These are phyloP conservation scores for Camellia sinensis DNA, from an alignment of 148 eudicot species.

Conservation along the genomic window DNA sequence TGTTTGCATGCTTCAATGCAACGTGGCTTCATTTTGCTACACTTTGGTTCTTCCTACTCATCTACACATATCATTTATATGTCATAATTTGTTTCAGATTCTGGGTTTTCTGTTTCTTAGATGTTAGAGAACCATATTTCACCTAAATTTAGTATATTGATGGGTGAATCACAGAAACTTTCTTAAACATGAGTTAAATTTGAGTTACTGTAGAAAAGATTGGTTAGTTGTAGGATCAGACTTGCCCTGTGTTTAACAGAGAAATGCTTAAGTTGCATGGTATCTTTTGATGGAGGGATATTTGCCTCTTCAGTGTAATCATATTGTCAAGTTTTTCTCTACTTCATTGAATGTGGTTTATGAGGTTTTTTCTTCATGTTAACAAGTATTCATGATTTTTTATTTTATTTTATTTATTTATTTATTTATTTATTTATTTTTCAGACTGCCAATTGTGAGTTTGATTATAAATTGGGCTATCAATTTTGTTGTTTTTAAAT, in stretches of 20 bases:
- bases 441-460: no score
- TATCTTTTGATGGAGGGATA: not conserved
- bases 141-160: not conserved
- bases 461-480: no score
- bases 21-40: not conserved
- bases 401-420: no score
- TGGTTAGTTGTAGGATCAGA: not conserved
- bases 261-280: constrained; percentile 3
- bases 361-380: not conserved
- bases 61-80: no score
- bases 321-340: not conserved
- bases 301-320: not conserved
- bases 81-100: not conserved
- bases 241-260: not conserved
- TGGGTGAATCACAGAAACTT: not conserved
- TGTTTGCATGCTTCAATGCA: not conserved
- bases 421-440: no score
- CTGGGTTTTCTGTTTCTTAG: not conserved
- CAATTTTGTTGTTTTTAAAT: no score
- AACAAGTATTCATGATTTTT: not conserved
- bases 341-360: not conserved
- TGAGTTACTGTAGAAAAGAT: not conserved
- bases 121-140: not conserved
- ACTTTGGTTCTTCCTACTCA: not conserved
- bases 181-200: not conserved